phyloP scores from a whole-genome alignment of 2,329 filamentous ascomycete genomes.

The Aureobasidium zeae region DNA sequence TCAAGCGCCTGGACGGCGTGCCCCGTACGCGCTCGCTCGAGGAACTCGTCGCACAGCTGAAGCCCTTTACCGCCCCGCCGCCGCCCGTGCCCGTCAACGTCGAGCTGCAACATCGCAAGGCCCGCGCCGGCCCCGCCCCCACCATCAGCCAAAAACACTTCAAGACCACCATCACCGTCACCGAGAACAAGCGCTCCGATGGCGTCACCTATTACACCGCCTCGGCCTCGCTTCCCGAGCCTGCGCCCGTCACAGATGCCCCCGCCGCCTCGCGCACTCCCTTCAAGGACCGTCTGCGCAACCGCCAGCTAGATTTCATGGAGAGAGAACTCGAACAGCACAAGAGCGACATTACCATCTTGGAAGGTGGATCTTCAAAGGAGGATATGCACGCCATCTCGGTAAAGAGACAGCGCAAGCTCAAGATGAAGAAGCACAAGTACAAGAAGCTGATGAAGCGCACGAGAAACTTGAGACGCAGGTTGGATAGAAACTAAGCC shows the following conservation, averaged over 20 bases:
- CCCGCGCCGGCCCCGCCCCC: conserved; percentile 5
- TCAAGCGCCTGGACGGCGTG: conserved; percentile 28
- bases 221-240: conserved; percentile 35
- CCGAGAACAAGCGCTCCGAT: conserved; percentile 43
- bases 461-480: conserved; percentile 79
- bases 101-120: conserved; percentile 9
- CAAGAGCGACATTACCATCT: conserved; percentile 11
- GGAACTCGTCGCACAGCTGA: conserved; percentile 39
- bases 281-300: conserved; percentile 63
- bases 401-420: conserved; percentile 81
- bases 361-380: conserved; percentile 39
- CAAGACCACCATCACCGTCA: conserved; percentile 33
- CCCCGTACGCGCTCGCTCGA: conserved; percentile 29
- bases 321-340: conserved; percentile 31
- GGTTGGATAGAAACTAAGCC: conserved; percentile 45
- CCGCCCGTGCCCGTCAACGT: conserved; percentile 51
- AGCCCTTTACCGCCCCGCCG: conserved; percentile 80
- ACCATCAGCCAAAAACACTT: conserved; percentile 18
- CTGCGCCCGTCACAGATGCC: conserved; percentile 25
- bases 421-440: conserved; percentile 99
- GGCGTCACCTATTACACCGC: conserved; percentile 45
- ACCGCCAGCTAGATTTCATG: conserved; percentile 43
- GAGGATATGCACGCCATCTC: conserved; percentile 70
- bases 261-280: conserved; percentile 27
- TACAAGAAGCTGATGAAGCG: conserved; percentile 98